phyloP scores from a whole-genome alignment of 192 early-diverging fungal genomes.

The Backusella sp. region DNA sequence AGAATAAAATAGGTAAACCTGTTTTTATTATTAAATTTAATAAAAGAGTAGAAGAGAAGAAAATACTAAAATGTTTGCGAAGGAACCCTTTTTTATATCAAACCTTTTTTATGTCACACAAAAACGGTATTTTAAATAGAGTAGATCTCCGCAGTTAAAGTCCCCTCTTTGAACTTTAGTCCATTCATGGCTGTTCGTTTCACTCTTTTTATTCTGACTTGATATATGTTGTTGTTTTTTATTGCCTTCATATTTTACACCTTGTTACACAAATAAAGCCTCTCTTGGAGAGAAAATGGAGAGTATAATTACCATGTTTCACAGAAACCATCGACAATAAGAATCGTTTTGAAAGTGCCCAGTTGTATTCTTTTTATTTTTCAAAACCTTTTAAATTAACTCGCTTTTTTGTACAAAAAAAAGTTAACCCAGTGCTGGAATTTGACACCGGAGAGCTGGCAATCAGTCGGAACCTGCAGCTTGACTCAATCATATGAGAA shows the following conservation, averaged over 20 bases:
- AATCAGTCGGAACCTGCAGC: neutral
- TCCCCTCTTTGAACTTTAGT: neutral
- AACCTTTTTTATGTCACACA: neutral
- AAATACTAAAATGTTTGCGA: neutral
- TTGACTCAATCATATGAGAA: neutral
- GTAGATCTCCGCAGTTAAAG: neutral
- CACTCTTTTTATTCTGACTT: constrained; percentile 1
- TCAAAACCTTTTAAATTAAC: neutral
- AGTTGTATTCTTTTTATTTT: neutral
- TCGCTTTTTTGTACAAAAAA: neutral
- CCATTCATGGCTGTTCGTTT: neutral
- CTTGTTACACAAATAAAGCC: neutral
- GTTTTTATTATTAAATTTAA: constrained; percentile 8
- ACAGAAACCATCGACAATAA: neutral
- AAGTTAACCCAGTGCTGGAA: neutral
- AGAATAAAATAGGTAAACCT: neutral
- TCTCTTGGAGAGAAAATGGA: neutral
- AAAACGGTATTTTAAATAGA: neutral
- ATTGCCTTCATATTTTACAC: neutral
- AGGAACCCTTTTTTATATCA: constrained; percentile 2
- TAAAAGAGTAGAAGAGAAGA: constrained; percentile 20
- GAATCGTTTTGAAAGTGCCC: neutral
- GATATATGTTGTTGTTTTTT: neutral
- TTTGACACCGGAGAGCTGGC: neutral
- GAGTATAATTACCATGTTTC: neutral